These are phyloP conservation scores for Diplodia corticola DNA, from an alignment of 2,329 filamentous ascomycete species.

Conservation along the genomic window DNA sequence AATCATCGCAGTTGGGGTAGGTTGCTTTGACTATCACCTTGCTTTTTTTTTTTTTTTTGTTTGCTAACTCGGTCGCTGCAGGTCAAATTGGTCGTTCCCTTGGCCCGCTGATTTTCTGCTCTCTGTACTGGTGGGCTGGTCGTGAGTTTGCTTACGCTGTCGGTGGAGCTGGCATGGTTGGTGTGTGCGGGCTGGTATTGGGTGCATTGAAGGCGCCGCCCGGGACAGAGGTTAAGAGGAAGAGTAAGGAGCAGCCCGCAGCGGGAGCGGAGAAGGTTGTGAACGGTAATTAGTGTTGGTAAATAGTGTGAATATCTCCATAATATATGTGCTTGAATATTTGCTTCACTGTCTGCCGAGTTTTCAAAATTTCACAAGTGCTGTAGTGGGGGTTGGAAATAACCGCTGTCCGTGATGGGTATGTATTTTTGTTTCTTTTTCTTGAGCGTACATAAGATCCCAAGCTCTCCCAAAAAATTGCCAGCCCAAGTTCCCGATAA, in stretches of 20 bases:
- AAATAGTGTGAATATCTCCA: background rate
- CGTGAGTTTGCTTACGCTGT: conserved; percentile 79
- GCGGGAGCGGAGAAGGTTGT: background rate
- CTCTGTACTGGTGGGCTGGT: conserved; percentile 97
- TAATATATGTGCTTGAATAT: background rate
- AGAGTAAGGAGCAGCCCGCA: conserved; percentile 1
- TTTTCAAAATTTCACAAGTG: background rate
- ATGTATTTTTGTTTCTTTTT: background rate
- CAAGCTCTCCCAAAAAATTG: background rate
- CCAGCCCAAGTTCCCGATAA: conserved; percentile 2
- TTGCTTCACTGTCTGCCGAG: background rate
- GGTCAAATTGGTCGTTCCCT: conserved; percentile 86
- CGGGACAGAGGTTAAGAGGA: conserved; percentile 34
- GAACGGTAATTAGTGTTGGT: conserved; percentile 1
- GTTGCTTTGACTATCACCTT: no score
- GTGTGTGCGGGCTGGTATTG: conserved; percentile 71
- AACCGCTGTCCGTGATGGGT: background rate
- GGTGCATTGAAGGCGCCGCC: conserved; percentile 67
- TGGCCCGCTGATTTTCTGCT: conserved; percentile 88
- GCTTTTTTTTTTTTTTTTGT: background rate
- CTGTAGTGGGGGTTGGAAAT: background rate
- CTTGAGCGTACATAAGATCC: background rate
- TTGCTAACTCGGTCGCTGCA: conserved; percentile 35
- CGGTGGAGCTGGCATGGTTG: conserved; percentile 77
- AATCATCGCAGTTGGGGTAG: conserved; percentile 67